A percentile compares a stretch with the other conserved stretches of the same genome.
Conservation (phyloP, 2,329 filamentous ascomycete species). For the Claviceps pazoutovae region DNA sequence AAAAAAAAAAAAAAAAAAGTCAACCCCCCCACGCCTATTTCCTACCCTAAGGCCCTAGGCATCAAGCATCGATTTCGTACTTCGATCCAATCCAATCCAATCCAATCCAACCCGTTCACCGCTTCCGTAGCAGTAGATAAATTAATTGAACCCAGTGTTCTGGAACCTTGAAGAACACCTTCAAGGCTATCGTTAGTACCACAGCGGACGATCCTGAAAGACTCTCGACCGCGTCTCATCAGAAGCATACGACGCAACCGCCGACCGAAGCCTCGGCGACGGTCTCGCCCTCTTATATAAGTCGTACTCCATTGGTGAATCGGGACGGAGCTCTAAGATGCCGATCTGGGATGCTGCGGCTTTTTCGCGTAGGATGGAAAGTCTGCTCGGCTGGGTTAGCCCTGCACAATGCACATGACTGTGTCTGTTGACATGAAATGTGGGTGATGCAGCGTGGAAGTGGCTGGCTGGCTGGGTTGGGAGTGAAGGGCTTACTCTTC, state of each 20-base stretch:
- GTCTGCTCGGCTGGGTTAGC: conserved; percentile 17
- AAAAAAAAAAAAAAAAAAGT: no score
- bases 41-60: no score
- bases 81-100: no score
- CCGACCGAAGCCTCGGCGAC: conserved; percentile 4
- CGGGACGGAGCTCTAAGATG: conserved; percentile 21
- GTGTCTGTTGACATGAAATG: no score
- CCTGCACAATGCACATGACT: no score
- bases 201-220: background rate
- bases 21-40: no score
- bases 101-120: no score
- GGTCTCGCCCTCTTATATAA: conserved; percentile 7
- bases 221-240: background rate
- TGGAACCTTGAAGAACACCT: no score
- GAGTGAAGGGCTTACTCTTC: conserved; percentile 35
- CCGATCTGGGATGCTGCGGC: conserved; percentile 35
- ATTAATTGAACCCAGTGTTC: no score
- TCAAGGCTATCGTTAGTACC: background rate
- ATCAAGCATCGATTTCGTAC: no score
- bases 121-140: no score
- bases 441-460: no score
- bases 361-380: conserved; percentile 37
- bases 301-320: conserved; percentile 2
- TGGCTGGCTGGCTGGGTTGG: background rate
- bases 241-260: background rate